Base-by-base conservation (phyloP, 169 alveolate genomes). In the Eimeria sp. region DNA sequence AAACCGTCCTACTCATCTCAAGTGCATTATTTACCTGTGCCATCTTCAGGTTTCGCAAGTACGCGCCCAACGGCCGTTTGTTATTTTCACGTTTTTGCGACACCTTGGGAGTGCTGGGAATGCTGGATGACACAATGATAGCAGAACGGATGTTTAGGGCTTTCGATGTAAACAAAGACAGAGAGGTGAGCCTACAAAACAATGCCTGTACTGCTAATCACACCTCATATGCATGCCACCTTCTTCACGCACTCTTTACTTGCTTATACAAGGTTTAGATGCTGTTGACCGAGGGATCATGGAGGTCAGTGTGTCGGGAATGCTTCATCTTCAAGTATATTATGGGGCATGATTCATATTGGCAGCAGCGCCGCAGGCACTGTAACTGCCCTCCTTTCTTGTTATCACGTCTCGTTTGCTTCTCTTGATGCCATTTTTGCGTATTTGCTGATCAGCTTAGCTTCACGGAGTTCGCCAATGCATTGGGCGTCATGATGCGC, bases 101-200 rank as follows among this genome's bases (percentile, higher is more conserved):
- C 60, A 78, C 97, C n/a, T 54, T 96, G 78, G 97, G 97, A 25
- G 93, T 94, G 56, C 46, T 96, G 90, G 97, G 97, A 25, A 72
- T 96, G 97, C 88, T 94, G 49, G 97, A 94, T 78, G 96, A 96
- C 60, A 64, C 97, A 40, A 94, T 96, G 95, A 87, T 96, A 6
- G 82, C 97, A 30, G 97, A 96, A 87, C 76, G 97, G 71, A 78
- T 96, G 91, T 96, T 96, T 82, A 64, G 85, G 52, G 97, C 97
- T 18, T 96, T 96, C 58, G 97, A 96, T 87, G 66, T 33, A 37
- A 82, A 94, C 91, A 74, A 74, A 13, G 97, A 96, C 77, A 68
- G 95, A 49, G 78, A 74, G 90, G 96, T 95, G 40, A 54, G 96
- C 1, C 16, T 3, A 13, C 30, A 72, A 4, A 62, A 4, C 43